Percentiles rank a stretch among this genome's conserved stretches.
Conservation (phyloP, 116 monocot species). For the Cymodocea nodosa region DNA sequence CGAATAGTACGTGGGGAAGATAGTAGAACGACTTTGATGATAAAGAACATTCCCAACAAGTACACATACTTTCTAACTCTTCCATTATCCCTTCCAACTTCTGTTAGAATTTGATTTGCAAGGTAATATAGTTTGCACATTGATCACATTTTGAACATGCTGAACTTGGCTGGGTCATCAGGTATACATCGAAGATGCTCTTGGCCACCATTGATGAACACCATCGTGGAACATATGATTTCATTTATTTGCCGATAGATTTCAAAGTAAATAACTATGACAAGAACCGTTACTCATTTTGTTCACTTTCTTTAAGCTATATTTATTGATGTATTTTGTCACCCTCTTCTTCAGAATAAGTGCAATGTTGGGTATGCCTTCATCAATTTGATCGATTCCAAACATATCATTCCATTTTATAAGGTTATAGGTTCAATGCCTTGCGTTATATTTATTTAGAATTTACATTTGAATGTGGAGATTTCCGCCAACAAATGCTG, state of each 20-base stretch:
- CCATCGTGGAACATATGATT: slow-evolving; percentile 37
- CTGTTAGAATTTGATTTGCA: not conserved
- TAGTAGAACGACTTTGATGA: slow-evolving; percentile 83
- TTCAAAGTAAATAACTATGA: slow-evolving; percentile 3
- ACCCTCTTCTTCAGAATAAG: slow-evolving; percentile 56
- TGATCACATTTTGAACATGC: not conserved
- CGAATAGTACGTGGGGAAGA: slow-evolving; percentile 79
- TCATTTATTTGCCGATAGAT: slow-evolving; percentile 14
- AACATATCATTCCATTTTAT: slow-evolving; percentile 83
- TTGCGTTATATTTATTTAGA: not conserved
- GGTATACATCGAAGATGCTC: slow-evolving; percentile 98
- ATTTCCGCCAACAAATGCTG: not conserved
- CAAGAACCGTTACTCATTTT: not conserved
- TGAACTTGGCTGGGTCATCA: slow-evolving; percentile 11
- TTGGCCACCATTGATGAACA: slow-evolving; percentile 95
- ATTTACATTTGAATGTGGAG: not conserved
- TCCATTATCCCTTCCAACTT: not conserved
- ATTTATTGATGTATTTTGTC: not conserved
- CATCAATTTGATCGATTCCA: slow-evolving; percentile 85
- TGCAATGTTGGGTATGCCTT: slow-evolving; percentile 99
- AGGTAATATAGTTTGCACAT: not conserved
- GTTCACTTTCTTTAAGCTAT: not conserved
- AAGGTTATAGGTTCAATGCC: slow-evolving; percentile 38
- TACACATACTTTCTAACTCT: slow-evolving; percentile 14
- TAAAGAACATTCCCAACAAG: slow-evolving; percentile 99